Evolutionary conservation across 73 alveolate genomes (phyloP), one percentile per base, ranked within the genome.

Genomic region (Tetrahymena malaccensis): DNA sequence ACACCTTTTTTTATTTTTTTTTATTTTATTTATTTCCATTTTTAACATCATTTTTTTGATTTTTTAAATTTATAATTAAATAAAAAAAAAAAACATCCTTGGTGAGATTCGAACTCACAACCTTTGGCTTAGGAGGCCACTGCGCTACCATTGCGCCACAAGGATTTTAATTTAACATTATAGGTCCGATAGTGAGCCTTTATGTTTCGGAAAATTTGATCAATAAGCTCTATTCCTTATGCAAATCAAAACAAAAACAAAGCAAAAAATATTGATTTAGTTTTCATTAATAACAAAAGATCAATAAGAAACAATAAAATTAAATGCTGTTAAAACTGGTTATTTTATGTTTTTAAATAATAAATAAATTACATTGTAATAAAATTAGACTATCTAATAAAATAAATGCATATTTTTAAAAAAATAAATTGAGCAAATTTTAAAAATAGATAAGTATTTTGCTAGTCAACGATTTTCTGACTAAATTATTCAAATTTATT

Each of bases 61-160:
- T 40, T 40, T 40, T 40, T 4, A 4, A 37, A 7, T 50, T 50
- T 21, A 50, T 13, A 50, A 50, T 50, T 70, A 3, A 25, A 70
- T 1, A 70, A 25, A 70, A 70, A 70, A 70, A 70, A 70, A 70
- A 70, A 70, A 27, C 89, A 70, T 70, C 89, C 89, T 70, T 70
- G 89, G 89, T 70, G 89, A 70, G 89, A 70, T 31, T 70, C 89
- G 89, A 70, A 70, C 89, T 70, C 89, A 31, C 89, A 70, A 70
- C 89, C 89, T 70, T 70, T 70, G 89, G 89, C 89, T 70, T 70
- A 70, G 89, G 89, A 70, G 89, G 89, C 89, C 89, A 70, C 89
- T 70, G 89, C 89, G 89, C 89, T 70, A 70, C 89, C 89, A 70
- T 70, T 70, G 89, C 89, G 89, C 89, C 89, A 70, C 89, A 70